These are phyloP conservation scores for Neurospora sp. DNA, from an alignment of 495 filamentous ascomycete species.

Conservation along the genomic window DNA sequence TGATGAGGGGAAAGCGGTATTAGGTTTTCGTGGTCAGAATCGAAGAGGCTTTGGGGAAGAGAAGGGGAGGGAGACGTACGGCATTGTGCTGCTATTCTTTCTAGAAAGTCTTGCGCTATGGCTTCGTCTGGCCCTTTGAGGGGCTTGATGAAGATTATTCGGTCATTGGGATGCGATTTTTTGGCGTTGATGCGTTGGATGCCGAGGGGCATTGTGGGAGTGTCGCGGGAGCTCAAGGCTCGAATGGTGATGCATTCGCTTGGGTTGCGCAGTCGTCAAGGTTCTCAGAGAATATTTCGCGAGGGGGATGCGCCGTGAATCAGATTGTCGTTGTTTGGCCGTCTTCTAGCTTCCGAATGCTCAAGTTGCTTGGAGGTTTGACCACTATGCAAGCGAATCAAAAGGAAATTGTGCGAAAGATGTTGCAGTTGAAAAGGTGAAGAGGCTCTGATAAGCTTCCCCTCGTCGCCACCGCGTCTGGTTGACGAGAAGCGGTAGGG, in stretches of 20 bases:
- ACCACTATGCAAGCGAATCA: too few species aligned
- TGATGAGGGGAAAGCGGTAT: conserved; percentile 6
- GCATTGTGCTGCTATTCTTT: conserved; percentile 68
- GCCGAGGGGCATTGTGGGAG: conserved; percentile 50
- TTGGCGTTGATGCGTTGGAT: conserved; percentile 59
- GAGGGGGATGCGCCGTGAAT: not conserved
- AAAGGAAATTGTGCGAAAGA: not conserved
- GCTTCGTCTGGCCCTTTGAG: conserved; percentile 47
- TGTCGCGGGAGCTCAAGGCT: not conserved
- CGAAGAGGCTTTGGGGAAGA: not conserved
- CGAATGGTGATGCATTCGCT: not conserved
- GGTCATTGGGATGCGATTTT: conserved; percentile 52
- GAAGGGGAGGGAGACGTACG: conserved; percentile 21
- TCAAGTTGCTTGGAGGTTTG: not conserved
- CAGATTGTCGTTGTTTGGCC: not conserved
- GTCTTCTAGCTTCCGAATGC: not conserved
- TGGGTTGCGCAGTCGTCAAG: not conserved
- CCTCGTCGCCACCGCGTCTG: not conserved
- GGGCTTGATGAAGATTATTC: conserved; percentile 69
- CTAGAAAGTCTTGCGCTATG: conserved; percentile 58
- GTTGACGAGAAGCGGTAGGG: not conserved
- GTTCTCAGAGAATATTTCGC: not conserved
- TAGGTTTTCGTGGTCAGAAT: too few species aligned
- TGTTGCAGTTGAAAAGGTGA: not conserved
- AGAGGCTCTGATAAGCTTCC: not conserved